Evolutionary conservation across 2,329 filamentous ascomycete genomes (phyloP), one percentile per base, ranked within the genome.

Genomic region (Periconia sp.): DNA sequence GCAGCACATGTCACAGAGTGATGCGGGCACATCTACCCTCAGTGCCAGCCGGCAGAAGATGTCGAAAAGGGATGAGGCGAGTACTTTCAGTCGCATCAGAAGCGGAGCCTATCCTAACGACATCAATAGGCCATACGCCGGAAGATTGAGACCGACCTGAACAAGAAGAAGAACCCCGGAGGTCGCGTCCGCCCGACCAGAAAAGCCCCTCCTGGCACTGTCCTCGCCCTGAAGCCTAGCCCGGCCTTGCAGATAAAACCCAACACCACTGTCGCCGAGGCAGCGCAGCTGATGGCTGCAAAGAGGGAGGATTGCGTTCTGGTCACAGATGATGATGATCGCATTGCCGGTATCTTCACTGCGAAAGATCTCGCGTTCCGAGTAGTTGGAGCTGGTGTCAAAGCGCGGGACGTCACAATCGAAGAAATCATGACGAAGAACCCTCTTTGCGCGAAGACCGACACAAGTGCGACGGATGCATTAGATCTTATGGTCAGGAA

Each of bases 351-450:
- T 75, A 99, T 99, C 70, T 99, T 99, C 72, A 99, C 94, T 1
- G 94, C 94, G 56, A 99, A 99, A 78, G 94, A 99, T 78, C 79
- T 99, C 67, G 94, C 94, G 13, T 99, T 97, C 78, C 86, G 94
- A 45, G 94, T 99, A 9, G 92, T 99, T 18, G 94, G 92, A 42
- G 84, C 86, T 42, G 94, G 94, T 19, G 81, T 92, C 63, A 95
- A 96, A 76, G 88, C 94, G 22, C 87, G 84, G 69, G 89, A 86
- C 67, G 84, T 97, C 59, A 95, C 90, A 16, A 96, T 99, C 68
- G 88, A 91, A 56, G 92, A 97, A 68, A 99, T 99, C 72, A 99
- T 99, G 94, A 99, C 94, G 68, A 96, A 97, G 80, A 99, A 99
- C 76, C 94, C 94, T 9, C 83, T 99, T 12, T 99, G 94, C 71